Base-by-base conservation (phyloP, 805 yeast genomes). In the Hanseniaspora opuntiae region DNA sequence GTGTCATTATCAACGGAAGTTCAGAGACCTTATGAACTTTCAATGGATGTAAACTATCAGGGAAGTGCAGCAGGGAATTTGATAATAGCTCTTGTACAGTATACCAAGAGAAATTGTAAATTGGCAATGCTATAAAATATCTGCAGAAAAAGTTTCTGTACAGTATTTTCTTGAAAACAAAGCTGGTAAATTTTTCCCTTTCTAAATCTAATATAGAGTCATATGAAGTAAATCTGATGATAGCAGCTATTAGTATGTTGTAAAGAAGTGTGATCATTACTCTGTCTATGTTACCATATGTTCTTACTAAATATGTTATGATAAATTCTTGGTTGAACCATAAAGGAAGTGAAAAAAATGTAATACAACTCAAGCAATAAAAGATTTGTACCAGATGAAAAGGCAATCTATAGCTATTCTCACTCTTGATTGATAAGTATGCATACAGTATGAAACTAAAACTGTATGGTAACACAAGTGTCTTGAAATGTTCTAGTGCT, bases 151-250 rank as follows among this genome's bases (percentile, higher is more conserved):
- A 68, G 58, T 76, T 68, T 28, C 53, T 56, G 17, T 61, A 61
- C 45, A 90, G 75, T 28, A 93, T 61, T 55, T 75, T 76, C 54
- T 80, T 77, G 77, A 85, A 86, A 37, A 93, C 68, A 66, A 93
- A 93, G 65, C 93, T 93, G 0, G 95, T 81, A 64, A 81, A 87
- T 66, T 93, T 98, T 60, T 98, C 77, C 68, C 93, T 93, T 65
- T 93, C 98, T 0, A 97, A 94, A 44, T 90, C 72, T 39, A 93
- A 66, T 8, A 97, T 97, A 65, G 93, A 98, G 2, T 80, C 81
- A 2, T 82, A 70, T 0, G 96, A 85, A 64, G 75, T 82, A 55
- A 71, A 71, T 37, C 79, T 71, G 20, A 86, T 73, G 2, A 77
- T 61, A 19, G 72, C 58, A 57, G 68, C 68, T 24, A 84, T 75